Evolutionary conservation across 495 filamentous ascomycete genomes (phyloP).

Genomic region (Oleoguttula mirabilis): DNA sequence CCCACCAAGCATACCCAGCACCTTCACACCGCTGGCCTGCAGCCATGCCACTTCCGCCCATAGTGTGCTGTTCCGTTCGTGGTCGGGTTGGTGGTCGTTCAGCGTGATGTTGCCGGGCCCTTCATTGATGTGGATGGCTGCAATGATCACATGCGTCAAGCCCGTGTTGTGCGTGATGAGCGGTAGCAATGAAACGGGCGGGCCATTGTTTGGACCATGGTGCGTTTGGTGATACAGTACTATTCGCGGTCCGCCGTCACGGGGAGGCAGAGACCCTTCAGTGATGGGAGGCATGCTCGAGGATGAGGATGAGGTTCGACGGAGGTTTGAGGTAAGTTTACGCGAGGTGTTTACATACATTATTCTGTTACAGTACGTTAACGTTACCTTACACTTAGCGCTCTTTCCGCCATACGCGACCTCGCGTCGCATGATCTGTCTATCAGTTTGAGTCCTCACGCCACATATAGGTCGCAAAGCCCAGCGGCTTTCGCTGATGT

Average conservation of each 20-base stretch:
- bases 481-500: no score
- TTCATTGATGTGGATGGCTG: slow-evolving; percentile 36
- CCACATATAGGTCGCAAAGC: no score
- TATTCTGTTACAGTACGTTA: no score
- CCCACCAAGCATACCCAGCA: slow-evolving; percentile 36
- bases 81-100: slow-evolving; percentile 32
- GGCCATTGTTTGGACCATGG: slow-evolving; percentile 22
- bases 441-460: no score
- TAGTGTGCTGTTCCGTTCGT: slow-evolving; percentile 23
- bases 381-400: no score
- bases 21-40: slow-evolving; percentile 33
- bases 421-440: no score
- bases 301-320: background rate
- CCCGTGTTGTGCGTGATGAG: slow-evolving; percentile 33
- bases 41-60: slow-evolving; percentile 34
- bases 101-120: slow-evolving; percentile 33
- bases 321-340: background rate
- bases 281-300: background rate
- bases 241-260: slow-evolving; percentile 24
- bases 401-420: no score
- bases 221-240: slow-evolving; percentile 36
- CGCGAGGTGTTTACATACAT: no score
- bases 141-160: slow-evolving; percentile 37
- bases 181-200: slow-evolving; percentile 33
- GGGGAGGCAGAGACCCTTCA: slow-evolving; percentile 13